These are phyloP conservation scores for Aspergillus conjunctus DNA, from an alignment of 495 filamentous ascomycete genomes.

Conservation along the genomic window DNA sequence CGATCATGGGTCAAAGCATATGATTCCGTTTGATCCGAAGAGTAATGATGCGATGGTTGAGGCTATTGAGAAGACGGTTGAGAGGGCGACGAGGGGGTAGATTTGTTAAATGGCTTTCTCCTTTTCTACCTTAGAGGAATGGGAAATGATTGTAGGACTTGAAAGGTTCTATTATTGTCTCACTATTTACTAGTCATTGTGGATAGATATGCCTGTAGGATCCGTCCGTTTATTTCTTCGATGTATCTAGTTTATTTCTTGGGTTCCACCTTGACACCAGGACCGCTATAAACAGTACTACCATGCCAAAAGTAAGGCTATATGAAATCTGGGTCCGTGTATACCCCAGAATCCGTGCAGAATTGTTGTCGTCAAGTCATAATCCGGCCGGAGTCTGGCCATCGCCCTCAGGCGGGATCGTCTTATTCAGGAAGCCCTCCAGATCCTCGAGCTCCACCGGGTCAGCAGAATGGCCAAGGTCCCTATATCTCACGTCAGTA, in stretches of 20 bases:
- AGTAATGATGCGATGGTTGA: conserved; percentile 38
- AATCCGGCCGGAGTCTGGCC: conserved; percentile 54
- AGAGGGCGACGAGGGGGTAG: conserved; percentile 25
- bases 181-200: background rate
- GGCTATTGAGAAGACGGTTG: conserved; percentile 37
- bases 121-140: background rate
- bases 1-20: conserved; percentile 44
- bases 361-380: conserved; percentile 42
- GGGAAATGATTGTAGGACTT: background rate
- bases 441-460: conserved; percentile 80
- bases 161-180: background rate
- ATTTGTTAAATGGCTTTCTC: background rate
- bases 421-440: conserved; percentile 69
- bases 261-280: conserved; percentile 50
- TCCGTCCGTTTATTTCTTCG: conserved; percentile 14
- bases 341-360: background rate
- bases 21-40: conserved; percentile 43
- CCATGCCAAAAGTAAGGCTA: conserved; percentile 41
- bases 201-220: background rate
- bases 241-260: conserved; percentile 18
- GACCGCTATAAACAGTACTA: conserved; percentile 55
- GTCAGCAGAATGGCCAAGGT: conserved; percentile 75
- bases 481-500: conserved; percentile 44
- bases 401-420: conserved; percentile 63
- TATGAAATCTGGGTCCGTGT: conserved; percentile 21